These are phyloP conservation scores for Penicillium tannophilum DNA, from an alignment of 495 filamentous ascomycete species.

Conservation along the genomic window DNA sequence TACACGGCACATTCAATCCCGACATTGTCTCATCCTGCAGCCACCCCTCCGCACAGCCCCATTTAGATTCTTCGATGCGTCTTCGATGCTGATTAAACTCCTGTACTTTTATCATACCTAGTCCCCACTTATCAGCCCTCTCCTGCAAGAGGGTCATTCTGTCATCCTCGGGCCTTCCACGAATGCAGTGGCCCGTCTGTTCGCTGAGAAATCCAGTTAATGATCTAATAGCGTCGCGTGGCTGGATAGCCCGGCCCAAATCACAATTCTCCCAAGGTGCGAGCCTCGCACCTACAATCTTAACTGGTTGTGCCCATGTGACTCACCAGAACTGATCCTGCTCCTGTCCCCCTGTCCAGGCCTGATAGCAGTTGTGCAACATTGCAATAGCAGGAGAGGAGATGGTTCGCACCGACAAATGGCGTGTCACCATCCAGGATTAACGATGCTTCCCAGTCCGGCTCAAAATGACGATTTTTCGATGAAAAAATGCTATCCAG, in stretches of 20 bases:
- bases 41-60: constrained; percentile 26
- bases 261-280: constrained; percentile 9
- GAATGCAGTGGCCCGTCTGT: constrained; percentile 16
- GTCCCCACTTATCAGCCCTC: constrained; percentile 7
- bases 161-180: constrained; percentile 21
- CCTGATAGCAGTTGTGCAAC: constrained; percentile 11
- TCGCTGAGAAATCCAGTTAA: constrained; percentile 6
- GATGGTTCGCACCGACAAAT: constrained; percentile 14
- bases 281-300: neutral
- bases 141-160: constrained; percentile 25
- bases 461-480: constrained; percentile 12
- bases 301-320: constrained; percentile 6
- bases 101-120: constrained; percentile 16
- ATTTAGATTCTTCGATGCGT: constrained; percentile 38
- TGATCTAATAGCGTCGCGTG: constrained; percentile 17
- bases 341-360: constrained; percentile 1
- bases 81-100: constrained; percentile 35
- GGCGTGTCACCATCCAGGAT: constrained; percentile 11
- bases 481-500: neutral
- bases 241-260: constrained; percentile 16
- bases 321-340: neutral
- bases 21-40: constrained; percentile 19
- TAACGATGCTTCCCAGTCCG: constrained; percentile 5
- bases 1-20: constrained; percentile 1
- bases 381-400: constrained; percentile 5